Evolutionary conservation across 2,329 filamentous ascomycete species (phyloP), one percentile per base, ranked within the genome.

Genomic region (Metarhizium anisopliae): DNA sequence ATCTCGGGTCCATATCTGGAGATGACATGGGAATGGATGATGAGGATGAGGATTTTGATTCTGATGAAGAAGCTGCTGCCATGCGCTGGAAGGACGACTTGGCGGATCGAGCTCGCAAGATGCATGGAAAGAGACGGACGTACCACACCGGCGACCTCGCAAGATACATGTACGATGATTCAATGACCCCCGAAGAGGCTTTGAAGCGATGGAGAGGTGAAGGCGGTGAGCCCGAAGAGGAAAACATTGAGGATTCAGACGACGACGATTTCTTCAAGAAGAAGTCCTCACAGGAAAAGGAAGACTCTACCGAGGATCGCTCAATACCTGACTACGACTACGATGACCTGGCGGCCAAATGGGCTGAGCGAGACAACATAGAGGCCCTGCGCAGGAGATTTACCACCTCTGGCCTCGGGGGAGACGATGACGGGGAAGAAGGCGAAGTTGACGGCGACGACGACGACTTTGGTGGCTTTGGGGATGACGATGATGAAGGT

Each of bases 71-170:
- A 51, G 86, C 87, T 43, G 87, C 85, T 2, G 85, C 80, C 3
- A 64, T 89, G 25, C 81, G 84, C 49, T 99, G 95, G 95, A 99
- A 99, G 70, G 83, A 88, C 29, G 92, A 95, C 63, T 81, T 99
- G 68, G 73, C 83, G 10, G 85, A 87, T 57, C 89, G 86, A 55
- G 92, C 92, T 1, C 81, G 81, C 59, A 82, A 79, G 55, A 74
- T 92, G 38, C 89, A 94, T 66, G 80, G 81, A 32, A 84, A 81
- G 62, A 84, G 82, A 59, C 82, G 83, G 47, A 81, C 86, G 16
- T 96, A 89, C 65, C 84, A 91, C 55, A 86, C 90, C 8, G 81
- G 83, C 14, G 92, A 97, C 65, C 80, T 99, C 35, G 90, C 90
- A 0, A 85, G 89, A 61, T 80, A 95, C 70, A 87, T 99, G 74